Base-by-base conservation (phyloP, 345 rosid species). In the Pistacia vera region DNA sequence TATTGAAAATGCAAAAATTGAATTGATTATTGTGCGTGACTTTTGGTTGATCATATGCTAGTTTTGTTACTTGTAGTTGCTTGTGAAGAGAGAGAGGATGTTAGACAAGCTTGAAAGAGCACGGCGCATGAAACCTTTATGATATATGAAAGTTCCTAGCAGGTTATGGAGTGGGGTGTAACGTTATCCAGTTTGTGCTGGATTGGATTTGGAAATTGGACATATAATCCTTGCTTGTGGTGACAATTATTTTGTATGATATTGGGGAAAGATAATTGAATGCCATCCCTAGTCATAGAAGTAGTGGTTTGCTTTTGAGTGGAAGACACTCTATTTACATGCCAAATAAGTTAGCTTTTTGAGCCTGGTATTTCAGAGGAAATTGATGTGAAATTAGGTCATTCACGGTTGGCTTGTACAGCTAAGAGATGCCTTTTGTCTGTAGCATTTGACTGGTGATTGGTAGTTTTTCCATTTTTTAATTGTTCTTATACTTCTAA, bases 161-260 rank as follows among this genome's bases (percentile, higher is more conserved):
- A 20, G 67, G 59, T 51, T 61, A 11, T 25, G 63, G 11, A 30
- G 7, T 44, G 55, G 70, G 62, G 25, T 64, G 9, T 65, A 30
- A 41, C 25, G 35, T 61, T 4, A 30, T 36, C 41, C 11, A 5
- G 20, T 65, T 38, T 63, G 66, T 74, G 57, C 61, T 48, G 66
- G 48, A 67, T 78, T 66, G 71, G 79, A 55, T 28, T 18, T 81
- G 30, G 12, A 57, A 70, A 52, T 20, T 74, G 64, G 18, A 22
- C 20, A 55, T 38, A 35, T 74, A 41, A 38, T 38, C 25, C 70
- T 35, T 38, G 63, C 13, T 48, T 68, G 59, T 58, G 28, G 20
- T 49, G 12, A 30, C 28, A 3, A 22, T 5, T 16, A 30, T 14
- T 52, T 7, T 54, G 18, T 28, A 8, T 54, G 35, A 52, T 30